Base-by-base conservation (phyloP, 129 eudicot genomes). In the Arctium minus region DNA sequence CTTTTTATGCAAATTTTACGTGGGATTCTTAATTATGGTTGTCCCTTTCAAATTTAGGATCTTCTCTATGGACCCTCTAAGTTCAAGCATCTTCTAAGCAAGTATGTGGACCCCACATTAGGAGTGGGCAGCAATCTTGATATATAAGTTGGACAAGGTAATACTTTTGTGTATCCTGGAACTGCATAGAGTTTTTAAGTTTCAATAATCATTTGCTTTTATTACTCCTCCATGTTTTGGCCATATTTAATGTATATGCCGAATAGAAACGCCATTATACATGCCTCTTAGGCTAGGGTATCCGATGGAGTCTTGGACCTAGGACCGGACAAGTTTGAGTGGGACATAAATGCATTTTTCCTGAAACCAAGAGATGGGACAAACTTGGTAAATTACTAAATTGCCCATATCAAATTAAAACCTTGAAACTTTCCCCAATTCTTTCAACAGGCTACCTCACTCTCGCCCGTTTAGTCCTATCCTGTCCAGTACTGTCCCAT, bases 1-100 rank as follows among this genome's bases (percentile, higher is more conserved):
- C 87, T 73, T 84, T 84, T 33, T 35, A 13, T 79, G 68, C 13
- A 40, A 77, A 65, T 37, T 73, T 22, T 73, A 79, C 74, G 5
- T 84, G 72, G 74, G 36, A 48, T 84, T 84, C 70, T 74, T 79
- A 65, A 79, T 73, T 73, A 79, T 73, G 80, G 83, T 11, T 62
- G 80, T 84, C 87, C 67, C 75, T 84, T 79, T 84, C 87, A 73
- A 13, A 17, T 44, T 79, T 73, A 84, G 83, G 80, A 79, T 64
- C 79, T 73, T 84, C 29, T 84, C 33, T 40, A 64, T 79, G 83
- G 87, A 62, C 87, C 87, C 80, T 79, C 42, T 72, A 81, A 79
- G 79, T 78, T 84, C 68, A 73, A 84, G 87, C 87, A 84, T 84
- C 76, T 79, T 73, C 75, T 62, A 56, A 73, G 84, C 70, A 84